Conservation (phyloP, 768 basidiomycete genomes). For the Russula olivacea region DNA sequence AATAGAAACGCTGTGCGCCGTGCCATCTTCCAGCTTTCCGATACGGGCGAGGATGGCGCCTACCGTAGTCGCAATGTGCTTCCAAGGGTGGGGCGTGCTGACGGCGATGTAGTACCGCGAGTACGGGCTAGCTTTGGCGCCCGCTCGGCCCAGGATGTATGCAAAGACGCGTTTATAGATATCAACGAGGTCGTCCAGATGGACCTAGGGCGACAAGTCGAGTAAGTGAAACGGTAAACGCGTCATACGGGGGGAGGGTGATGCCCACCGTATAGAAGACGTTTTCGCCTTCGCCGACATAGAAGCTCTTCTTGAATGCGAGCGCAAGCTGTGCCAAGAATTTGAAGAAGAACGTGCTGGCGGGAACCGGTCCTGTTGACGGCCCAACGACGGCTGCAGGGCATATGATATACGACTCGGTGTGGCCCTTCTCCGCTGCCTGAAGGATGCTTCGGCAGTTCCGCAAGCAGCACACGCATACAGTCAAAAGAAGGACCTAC, state of each 20-base stretch:
- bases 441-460: neutral
- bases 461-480: neutral
- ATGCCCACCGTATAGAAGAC: neutral
- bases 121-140: conserved; percentile 14
- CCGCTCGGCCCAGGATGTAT: neutral
- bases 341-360: neutral
- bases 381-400: conserved; percentile 9
- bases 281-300: conserved; percentile 8
- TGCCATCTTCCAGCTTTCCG: conserved; percentile 8
- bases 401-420: conserved; percentile 11
- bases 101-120: conserved; percentile 14
- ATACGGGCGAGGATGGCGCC: neutral
- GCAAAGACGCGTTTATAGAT: conserved; percentile 12
- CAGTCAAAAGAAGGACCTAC: neutral
- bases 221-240: neutral
- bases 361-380: neutral
- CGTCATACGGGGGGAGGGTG: too few relatives aligned
- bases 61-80: neutral
- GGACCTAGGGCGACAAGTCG: neutral
- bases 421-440: neutral
- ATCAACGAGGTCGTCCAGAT: conserved; percentile 9
- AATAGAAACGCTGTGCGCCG: conserved; percentile 1
- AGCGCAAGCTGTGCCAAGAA: neutral
- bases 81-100: neutral
- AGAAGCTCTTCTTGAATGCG: neutral